phyloP scores from a whole-genome alignment of 441 rosid genomes.

The Erysimum cheiri region DNA sequence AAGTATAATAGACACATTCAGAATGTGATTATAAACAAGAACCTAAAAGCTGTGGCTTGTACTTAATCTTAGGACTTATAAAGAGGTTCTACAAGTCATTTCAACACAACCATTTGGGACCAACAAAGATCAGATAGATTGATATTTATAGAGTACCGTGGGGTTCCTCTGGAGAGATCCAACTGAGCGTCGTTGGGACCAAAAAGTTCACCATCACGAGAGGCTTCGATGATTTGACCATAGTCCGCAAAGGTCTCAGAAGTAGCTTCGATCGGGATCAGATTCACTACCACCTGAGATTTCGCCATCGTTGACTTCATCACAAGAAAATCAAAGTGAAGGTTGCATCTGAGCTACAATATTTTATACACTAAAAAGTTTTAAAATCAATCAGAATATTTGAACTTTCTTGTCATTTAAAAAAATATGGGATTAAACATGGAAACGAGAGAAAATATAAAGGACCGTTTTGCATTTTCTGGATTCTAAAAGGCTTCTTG shows the following conservation, averaged over 20 bases:
- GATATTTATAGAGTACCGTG: conserved; percentile 52
- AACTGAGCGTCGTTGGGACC: conserved; percentile 85
- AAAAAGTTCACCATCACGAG: conserved; percentile 61
- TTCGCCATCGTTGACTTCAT: conserved; percentile 27
- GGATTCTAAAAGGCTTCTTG: too few species aligned
- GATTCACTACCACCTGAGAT: conserved; percentile 43
- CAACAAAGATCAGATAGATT: background rate
- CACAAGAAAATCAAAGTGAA: background rate
- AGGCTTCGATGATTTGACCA: conserved; percentile 70
- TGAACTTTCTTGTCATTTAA: background rate
- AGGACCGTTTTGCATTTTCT: background rate
- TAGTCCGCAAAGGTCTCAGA: conserved; percentile 64
- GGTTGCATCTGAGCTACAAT: background rate
- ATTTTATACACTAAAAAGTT: background rate
- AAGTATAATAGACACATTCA: background rate
- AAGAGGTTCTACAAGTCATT: background rate
- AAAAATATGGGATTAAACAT: background rate
- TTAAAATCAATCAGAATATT: background rate
- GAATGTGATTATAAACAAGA: background rate
- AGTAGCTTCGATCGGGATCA: conserved; percentile 71
- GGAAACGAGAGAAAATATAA: background rate
- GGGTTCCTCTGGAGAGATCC: conserved; percentile 70
- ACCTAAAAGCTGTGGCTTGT: background rate
- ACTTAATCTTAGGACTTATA: background rate
- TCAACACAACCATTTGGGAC: conserved; percentile 1